Percentiles rank a stretch among this genome's conserved stretches.
These are phyloP conservation scores for Otatea glauca DNA, from an alignment of 176 grass and related monocot species.

Conservation along the genomic window DNA sequence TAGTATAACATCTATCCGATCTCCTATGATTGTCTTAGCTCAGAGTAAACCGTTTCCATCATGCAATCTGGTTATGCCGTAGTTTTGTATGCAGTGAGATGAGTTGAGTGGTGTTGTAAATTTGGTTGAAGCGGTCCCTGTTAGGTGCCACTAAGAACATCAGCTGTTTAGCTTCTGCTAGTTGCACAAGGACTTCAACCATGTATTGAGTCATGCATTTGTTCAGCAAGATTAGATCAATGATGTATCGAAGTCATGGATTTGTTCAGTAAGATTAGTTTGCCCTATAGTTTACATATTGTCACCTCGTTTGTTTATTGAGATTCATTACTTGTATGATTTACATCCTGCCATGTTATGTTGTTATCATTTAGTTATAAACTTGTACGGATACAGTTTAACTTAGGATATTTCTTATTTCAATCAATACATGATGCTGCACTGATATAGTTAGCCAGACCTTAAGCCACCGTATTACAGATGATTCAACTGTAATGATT, in stretches of 20 bases:
- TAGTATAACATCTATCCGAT: not conserved
- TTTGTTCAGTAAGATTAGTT: constrained; percentile 5
- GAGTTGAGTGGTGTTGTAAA: not conserved
- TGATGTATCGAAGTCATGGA: not conserved
- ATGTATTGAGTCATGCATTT: constrained; percentile 5
- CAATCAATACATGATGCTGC: constrained; percentile 2
- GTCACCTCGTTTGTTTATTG: not conserved
- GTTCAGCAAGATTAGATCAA: constrained; percentile 9
- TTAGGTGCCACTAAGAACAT: not conserved
- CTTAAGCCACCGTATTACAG: not conserved
- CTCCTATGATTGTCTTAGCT: not conserved
- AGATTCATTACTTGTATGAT: not conserved
- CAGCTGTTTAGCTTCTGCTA: constrained; percentile 5
- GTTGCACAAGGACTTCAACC: not conserved
- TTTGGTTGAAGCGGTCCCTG: not conserved
- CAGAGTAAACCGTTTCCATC: not conserved
- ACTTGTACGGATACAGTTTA: not conserved
- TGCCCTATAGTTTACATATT: constrained; percentile 2
- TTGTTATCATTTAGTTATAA: not conserved
- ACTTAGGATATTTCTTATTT: constrained; percentile 2
- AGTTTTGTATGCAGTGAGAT: not conserved
- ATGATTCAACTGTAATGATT: not conserved
- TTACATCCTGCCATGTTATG: not conserved
- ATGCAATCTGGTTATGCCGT: not conserved
- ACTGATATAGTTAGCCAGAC: not conserved